A percentile compares a stretch with the other conserved stretches of the same genome.
phyloP scores from a whole-genome alignment of 2,329 filamentous ascomycete species.

The Aspergillus ibericus region DNA sequence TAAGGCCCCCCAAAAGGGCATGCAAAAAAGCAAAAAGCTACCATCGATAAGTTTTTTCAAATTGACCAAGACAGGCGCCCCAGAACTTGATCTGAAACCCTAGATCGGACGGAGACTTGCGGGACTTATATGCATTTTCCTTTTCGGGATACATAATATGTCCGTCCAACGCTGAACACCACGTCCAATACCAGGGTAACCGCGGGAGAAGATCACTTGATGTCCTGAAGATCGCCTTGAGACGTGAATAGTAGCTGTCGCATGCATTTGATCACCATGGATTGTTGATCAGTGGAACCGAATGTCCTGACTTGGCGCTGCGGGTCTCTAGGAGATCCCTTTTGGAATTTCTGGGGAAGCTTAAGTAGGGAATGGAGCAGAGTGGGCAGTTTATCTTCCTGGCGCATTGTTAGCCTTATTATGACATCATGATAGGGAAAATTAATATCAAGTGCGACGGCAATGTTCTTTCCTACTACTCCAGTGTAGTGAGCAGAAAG shows the following conservation, averaged over 20 bases:
- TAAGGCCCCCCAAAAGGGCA: neutral
- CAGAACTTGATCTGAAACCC: neutral
- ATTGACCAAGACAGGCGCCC: neutral
- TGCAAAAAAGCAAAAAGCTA: neutral
- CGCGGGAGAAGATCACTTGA: neutral
- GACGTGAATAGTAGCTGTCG: neutral
- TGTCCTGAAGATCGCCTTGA: neutral
- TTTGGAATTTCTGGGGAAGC: neutral
- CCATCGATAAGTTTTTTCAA: neutral
- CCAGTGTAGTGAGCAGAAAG: neutral
- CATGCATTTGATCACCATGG: neutral
- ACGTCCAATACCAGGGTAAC: neutral
- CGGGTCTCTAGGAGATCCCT: conserved; percentile 7
- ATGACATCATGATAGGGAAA: neutral
- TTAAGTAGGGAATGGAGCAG: neutral
- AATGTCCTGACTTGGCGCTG: conserved; percentile 4
- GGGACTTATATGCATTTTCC: neutral
- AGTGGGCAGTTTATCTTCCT: neutral
- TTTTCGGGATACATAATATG: neutral
- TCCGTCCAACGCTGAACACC: neutral
- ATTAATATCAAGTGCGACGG: neutral
- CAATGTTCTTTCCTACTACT: neutral
- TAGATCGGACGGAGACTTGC: neutral
- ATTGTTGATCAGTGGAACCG: conserved; percentile 17
- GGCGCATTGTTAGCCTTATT: neutral